Evolutionary conservation across 208 protist genomes (phyloP), one percentile per base, ranked within the genome.

Genomic region (Herpetomonas samuelpessoai): DNA sequence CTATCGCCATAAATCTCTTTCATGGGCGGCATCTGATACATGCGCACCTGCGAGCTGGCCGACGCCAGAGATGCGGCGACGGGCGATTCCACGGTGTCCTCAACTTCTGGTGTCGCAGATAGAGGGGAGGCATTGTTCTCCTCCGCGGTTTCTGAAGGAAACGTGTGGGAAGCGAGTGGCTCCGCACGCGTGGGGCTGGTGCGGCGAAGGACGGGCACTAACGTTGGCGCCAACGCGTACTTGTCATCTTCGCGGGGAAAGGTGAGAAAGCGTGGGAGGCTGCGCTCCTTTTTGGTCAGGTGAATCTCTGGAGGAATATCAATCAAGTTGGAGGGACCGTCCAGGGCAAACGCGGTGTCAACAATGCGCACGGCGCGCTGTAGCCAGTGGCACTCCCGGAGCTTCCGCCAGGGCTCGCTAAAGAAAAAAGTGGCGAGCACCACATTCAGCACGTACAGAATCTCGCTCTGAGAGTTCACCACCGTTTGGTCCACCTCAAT

Each of bases 351-450:
- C n/a, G 72, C 81, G 4, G 53, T 27, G 59, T 90, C 83, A 52
- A 79, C 81, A 59, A 91, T 86, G 38, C 45, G 49, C 57, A 74
- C 77, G 6, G 79, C 79, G 7, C 73, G 74, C 41, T 69, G 59
- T 26, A 93, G 48, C 78, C 77, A 88, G 3, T 73, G 38, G 53
- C 71, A 79, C 30, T 81, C 72, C 26, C 64, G 60, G 46, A 90
- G 24, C 46, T 67, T 56, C 49, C 66, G 52, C 82, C 84, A 95
- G 31, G 79, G 76, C 18, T 86, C 78, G 26, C 80, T 83, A 67
- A 88, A 90, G 68, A 82, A 87, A 50, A 88, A 91, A 25, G 80
- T 91, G 21, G 75, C 87, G 26, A 95, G 67, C 45, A 91, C 65
- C 61, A 83, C 62, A 55, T 86, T 91, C n/a, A 95, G 59, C 26